phyloP scores from a whole-genome alignment of 106 monocot species.

The Narthecium ossifragum region DNA sequence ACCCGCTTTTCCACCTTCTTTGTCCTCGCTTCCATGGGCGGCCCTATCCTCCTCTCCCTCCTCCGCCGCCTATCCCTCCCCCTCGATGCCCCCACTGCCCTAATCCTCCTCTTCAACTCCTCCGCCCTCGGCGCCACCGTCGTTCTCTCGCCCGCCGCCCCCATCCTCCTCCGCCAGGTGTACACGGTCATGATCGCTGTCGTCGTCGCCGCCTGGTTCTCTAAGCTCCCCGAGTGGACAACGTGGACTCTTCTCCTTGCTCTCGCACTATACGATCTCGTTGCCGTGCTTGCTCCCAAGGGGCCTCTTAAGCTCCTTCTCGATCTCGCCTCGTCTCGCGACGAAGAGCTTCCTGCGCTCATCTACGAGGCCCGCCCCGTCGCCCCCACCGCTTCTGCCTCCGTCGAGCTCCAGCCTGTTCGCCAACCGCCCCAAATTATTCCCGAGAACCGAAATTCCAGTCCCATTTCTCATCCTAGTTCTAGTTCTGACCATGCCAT shows the following conservation, averaged over 20 bases:
- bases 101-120: slow-evolving; percentile 67
- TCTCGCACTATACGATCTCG: slow-evolving; percentile 74
- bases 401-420: slow-evolving; percentile 37
- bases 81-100: slow-evolving; percentile 38
- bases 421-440: slow-evolving; percentile 1
- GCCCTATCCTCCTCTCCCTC: slow-evolving; percentile 46
- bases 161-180: slow-evolving; percentile 63
- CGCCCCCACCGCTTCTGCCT: slow-evolving; percentile 13
- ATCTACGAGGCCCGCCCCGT: slow-evolving; percentile 77
- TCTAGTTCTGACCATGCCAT: neutral
- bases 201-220: slow-evolving; percentile 86
- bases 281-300: slow-evolving; percentile 75
- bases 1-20: slow-evolving; percentile 93
- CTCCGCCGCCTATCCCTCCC: slow-evolving; percentile 41
- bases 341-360: slow-evolving; percentile 87
- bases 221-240: slow-evolving; percentile 89
- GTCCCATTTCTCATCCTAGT: too few species aligned
- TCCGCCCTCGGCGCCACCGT: slow-evolving; percentile 56
- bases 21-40: slow-evolving; percentile 70
- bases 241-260: slow-evolving; percentile 79
- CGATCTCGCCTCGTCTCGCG: slow-evolving; percentile 67
- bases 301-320: slow-evolving; percentile 82
- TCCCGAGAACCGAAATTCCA: too few species aligned
- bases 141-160: slow-evolving; percentile 38
- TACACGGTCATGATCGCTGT: slow-evolving; percentile 78